Percentiles rank a stretch among this genome's conserved stretches.
These are phyloP conservation scores for Auricularia sp. DNA, from an alignment of 768 basidiomycete genomes.

Conservation along the genomic window DNA sequence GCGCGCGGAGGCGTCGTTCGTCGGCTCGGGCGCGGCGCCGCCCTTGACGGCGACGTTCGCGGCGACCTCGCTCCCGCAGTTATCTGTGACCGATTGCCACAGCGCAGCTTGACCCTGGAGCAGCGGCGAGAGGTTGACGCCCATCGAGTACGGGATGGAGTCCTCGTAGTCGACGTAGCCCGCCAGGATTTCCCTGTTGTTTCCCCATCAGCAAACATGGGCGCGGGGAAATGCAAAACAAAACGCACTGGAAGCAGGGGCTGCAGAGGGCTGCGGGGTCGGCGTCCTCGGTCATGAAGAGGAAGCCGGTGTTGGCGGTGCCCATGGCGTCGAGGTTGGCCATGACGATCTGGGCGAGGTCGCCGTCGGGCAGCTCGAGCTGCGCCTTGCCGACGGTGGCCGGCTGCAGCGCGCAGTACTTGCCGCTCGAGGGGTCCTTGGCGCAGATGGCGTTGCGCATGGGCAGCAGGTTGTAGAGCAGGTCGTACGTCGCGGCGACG, in stretches of 20 bases:
- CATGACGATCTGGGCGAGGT: constrained; percentile 11
- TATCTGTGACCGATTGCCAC: constrained; percentile 48
- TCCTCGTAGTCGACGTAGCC: constrained; percentile 72
- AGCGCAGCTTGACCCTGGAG: constrained; percentile 55
- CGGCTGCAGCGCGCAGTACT: constrained; percentile 56
- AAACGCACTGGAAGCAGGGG: constrained; percentile 39
- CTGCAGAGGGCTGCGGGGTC: constrained; percentile 56
- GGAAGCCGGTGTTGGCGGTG: constrained; percentile 63
- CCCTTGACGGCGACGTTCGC: constrained; percentile 2
- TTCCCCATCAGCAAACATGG: too few species aligned
- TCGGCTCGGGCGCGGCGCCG: not conserved
- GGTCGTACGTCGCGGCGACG: constrained; percentile 66
- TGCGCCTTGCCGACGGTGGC: constrained; percentile 13
- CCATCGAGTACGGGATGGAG: constrained; percentile 61
- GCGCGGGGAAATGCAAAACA: not conserved
- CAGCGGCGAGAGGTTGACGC: constrained; percentile 52
- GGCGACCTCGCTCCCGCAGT: constrained; percentile 60
- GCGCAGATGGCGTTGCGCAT: constrained; percentile 60
- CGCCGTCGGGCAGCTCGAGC: constrained; percentile 9
- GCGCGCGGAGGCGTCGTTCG: not conserved
- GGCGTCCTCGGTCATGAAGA: constrained; percentile 54
- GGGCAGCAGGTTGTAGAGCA: constrained; percentile 62
- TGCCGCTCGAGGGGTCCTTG: constrained; percentile 51
- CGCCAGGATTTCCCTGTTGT: constrained; percentile 54
- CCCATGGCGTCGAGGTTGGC: constrained; percentile 24